Conservation (phyloP, 176 grass and related monocot species). For the Tillandsia fasciculata region DNA sequence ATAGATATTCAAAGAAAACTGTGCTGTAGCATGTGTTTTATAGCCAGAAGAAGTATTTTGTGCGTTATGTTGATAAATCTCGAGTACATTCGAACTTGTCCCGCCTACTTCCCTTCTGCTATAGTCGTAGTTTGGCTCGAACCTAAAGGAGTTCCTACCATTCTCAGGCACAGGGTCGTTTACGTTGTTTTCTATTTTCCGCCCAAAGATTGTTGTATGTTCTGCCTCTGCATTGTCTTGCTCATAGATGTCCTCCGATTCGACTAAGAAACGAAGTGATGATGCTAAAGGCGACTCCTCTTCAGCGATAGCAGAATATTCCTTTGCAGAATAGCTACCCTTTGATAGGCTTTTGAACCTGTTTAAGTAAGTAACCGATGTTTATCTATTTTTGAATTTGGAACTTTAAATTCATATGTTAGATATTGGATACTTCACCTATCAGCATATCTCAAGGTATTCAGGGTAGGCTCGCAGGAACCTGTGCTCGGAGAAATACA, state of each 20-base stretch:
- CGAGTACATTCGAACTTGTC: too few relatives aligned
- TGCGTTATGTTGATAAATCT: too few relatives aligned
- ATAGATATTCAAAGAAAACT: too few relatives aligned
- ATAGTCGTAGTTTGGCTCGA: too few relatives aligned
- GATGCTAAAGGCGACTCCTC: not conserved
- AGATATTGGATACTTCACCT: slow-evolving; percentile 24
- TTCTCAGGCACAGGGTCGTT: slow-evolving; percentile 14
- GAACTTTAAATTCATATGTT: not conserved
- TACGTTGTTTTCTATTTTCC: slow-evolving; percentile 13
- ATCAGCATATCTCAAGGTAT: slow-evolving; percentile 55
- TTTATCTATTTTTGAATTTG: slow-evolving; percentile 1
- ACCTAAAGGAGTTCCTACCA: slow-evolving; percentile 20
- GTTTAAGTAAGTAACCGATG: slow-evolving; percentile 10
- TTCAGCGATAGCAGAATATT: slow-evolving; percentile 9
- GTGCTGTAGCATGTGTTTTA: too few relatives aligned
- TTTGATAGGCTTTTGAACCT: slow-evolving; percentile 47
- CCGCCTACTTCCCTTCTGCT: too few relatives aligned
- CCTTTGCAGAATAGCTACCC: slow-evolving; percentile 31
- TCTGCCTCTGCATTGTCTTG: slow-evolving; percentile 20
- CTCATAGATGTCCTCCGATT: slow-evolving; percentile 16
- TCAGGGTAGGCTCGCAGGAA: slow-evolving; percentile 69
- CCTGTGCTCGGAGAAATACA: slow-evolving; percentile 63
- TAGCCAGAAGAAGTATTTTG: too few relatives aligned
- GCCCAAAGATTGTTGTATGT: slow-evolving; percentile 11
- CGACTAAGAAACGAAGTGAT: slow-evolving; percentile 4